Conservation (phyloP, 2,329 filamentous ascomycete genomes). For the Alternaria tenuissima region DNA sequence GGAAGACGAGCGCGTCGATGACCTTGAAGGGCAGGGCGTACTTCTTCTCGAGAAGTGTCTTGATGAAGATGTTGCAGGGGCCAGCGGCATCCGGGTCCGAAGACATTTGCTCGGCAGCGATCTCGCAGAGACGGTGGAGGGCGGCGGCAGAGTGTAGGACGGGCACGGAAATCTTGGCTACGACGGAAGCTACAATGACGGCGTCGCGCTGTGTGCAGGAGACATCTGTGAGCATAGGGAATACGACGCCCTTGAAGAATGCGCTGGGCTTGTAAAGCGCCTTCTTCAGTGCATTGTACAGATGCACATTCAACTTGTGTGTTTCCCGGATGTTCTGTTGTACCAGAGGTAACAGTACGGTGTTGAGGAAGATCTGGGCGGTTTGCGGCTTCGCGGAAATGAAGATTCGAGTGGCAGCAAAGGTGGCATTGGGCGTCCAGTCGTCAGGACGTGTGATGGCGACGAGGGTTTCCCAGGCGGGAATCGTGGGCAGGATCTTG, state of each 20-base stretch:
- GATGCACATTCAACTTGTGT: slow-evolving; percentile 93
- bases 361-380: slow-evolving; percentile 85
- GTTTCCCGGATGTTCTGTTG: slow-evolving; percentile 92
- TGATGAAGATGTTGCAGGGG: slow-evolving; percentile 94
- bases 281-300: slow-evolving; percentile 95
- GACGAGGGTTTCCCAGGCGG: slow-evolving; percentile 89
- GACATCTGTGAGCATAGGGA: slow-evolving; percentile 83
- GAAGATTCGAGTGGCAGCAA: slow-evolving; percentile 91
- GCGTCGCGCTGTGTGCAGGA: slow-evolving; percentile 94
- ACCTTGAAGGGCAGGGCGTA: slow-evolving; percentile 96
- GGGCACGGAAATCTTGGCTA: slow-evolving; percentile 84
- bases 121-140: slow-evolving; percentile 90
- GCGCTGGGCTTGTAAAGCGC: slow-evolving; percentile 91
- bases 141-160: slow-evolving; percentile 93
- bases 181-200: slow-evolving; percentile 85
- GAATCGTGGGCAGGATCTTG: slow-evolving; percentile 92
- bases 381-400: slow-evolving; percentile 81
- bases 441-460: slow-evolving; percentile 81
- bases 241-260: slow-evolving; percentile 96
- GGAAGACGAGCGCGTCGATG: slow-evolving; percentile 92
- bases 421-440: slow-evolving; percentile 82
- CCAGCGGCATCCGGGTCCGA: slow-evolving; percentile 85
- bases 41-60: slow-evolving; percentile 91
- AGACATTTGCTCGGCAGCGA: slow-evolving; percentile 87
- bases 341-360: slow-evolving; percentile 87